These are phyloP conservation scores for Potentilla sterilis DNA, from an alignment of 306 rosid genomes.

Conservation along the genomic window DNA sequence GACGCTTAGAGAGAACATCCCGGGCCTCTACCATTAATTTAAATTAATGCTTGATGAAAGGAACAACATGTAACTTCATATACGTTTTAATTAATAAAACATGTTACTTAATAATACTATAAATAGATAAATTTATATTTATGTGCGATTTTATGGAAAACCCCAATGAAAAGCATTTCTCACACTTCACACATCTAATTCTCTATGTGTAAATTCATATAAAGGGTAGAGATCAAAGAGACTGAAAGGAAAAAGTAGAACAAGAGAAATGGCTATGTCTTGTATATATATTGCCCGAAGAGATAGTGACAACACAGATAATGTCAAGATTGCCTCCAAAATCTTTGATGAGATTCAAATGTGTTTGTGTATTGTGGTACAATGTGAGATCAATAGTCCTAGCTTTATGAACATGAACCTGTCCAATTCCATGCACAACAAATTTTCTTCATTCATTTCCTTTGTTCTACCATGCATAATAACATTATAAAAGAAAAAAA, in stretches of 20 bases:
- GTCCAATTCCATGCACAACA: not conserved
- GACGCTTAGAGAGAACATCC: too few species aligned
- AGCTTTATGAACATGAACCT: not conserved
- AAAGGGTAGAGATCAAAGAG: not conserved
- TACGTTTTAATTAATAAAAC: too few species aligned
- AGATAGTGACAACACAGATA: not conserved
- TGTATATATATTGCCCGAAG: not conserved
- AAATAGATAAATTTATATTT: too few species aligned
- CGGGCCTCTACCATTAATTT: too few species aligned
- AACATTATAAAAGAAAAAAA: too few species aligned
- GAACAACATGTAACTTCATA: too few species aligned
- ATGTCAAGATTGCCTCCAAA: not conserved
- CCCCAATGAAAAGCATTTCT: too few species aligned
- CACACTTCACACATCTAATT: too few species aligned
- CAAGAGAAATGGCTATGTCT: not conserved
- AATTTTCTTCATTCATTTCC: not conserved
- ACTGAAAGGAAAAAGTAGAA: not conserved
- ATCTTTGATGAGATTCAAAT: slow-evolving; percentile 6
- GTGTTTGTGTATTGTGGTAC: not conserved
- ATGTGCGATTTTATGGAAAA: too few species aligned
- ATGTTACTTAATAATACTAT: too few species aligned
- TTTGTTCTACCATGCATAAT: not conserved
- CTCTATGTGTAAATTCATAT: too few species aligned
- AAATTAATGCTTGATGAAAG: too few species aligned
- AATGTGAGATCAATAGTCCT: not conserved